phyloP scores from a whole-genome alignment of 768 basidiomycete species.

The Boletellus ananas region DNA sequence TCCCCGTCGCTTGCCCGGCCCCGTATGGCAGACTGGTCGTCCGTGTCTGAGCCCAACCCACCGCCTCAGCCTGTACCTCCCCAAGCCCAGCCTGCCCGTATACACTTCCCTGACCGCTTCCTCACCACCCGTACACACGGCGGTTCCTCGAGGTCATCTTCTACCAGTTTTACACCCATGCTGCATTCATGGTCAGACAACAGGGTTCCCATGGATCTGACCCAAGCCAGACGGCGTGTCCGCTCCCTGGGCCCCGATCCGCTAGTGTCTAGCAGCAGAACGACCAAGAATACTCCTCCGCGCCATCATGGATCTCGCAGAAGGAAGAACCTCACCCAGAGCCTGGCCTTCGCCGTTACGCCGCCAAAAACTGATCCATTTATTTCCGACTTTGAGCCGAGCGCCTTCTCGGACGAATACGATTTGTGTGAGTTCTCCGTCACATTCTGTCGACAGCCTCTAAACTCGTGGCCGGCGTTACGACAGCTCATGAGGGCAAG shows the following conservation, averaged over 20 bases:
- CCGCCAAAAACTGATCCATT: constrained; percentile 26
- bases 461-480: constrained; percentile 9
- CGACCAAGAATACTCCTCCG: constrained; percentile 14
- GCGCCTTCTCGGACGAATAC: constrained; percentile 69
- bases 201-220: constrained; percentile 3
- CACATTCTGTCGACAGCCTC: constrained; percentile 1
- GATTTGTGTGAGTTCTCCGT: constrained; percentile 58
- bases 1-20: neutral
- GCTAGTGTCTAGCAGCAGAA: constrained; percentile 8
- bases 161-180: constrained; percentile 18
- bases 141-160: constrained; percentile 32
- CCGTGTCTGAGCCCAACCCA: constrained; percentile 19
- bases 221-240: constrained; percentile 19
- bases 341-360: constrained; percentile 13
- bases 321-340: constrained; percentile 16
- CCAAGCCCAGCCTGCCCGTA: constrained; percentile 22
- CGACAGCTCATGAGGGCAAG: constrained; percentile 71
- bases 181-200: constrained; percentile 12
- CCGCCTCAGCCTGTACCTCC: constrained; percentile 11
- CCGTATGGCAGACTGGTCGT: constrained; percentile 30
- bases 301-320: constrained; percentile 17
- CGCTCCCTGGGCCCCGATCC: constrained; percentile 21
- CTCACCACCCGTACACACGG: constrained; percentile 22
- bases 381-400: constrained; percentile 35
- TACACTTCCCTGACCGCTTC: constrained; percentile 35